phyloP scores from a whole-genome alignment of 306 rosid genomes.

The Styphnolobium japonicum region DNA sequence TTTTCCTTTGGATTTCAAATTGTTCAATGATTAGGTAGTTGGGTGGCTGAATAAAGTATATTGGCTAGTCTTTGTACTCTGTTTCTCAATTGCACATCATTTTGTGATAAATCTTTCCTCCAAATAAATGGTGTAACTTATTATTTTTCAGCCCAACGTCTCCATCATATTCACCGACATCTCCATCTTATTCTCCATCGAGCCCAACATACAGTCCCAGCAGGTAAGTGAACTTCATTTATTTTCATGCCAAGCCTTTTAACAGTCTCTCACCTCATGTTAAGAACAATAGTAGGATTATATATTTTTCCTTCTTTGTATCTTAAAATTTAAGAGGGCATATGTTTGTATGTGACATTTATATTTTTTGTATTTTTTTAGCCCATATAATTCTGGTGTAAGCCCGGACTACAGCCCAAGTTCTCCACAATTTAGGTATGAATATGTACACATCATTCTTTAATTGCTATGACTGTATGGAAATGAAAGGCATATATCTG shows the following conservation, averaged over 20 bases:
- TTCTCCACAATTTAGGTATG: constrained; percentile 86
- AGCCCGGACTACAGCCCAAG: constrained; percentile 93
- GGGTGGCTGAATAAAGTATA: neutral
- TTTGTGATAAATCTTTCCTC: neutral
- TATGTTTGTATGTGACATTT: neutral
- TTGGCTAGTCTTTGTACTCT: no score
- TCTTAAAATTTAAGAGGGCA: neutral
- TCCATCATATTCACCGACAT: constrained; percentile 96
- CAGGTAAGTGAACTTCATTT: constrained; percentile 57
- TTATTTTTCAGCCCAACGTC: constrained; percentile 80
- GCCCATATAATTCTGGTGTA: constrained; percentile 85
- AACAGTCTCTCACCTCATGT: neutral
- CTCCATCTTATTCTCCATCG: constrained; percentile 94
- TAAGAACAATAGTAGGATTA: neutral
- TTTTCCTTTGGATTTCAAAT: neutral
- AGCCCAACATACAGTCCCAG: constrained; percentile 97
- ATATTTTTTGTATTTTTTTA: constrained; percentile 25
- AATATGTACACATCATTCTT: neutral
- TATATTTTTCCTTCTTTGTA: neutral
- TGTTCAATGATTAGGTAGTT: no score
- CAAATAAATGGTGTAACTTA: constrained; percentile 9
- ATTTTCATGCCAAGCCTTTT: constrained; percentile 1
- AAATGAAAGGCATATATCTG: neutral
- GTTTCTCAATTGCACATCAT: neutral
- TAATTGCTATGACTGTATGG: neutral